phyloP scores from a whole-genome alignment of 2,329 filamentous ascomycete genomes.

The Daldinia sp. region DNA sequence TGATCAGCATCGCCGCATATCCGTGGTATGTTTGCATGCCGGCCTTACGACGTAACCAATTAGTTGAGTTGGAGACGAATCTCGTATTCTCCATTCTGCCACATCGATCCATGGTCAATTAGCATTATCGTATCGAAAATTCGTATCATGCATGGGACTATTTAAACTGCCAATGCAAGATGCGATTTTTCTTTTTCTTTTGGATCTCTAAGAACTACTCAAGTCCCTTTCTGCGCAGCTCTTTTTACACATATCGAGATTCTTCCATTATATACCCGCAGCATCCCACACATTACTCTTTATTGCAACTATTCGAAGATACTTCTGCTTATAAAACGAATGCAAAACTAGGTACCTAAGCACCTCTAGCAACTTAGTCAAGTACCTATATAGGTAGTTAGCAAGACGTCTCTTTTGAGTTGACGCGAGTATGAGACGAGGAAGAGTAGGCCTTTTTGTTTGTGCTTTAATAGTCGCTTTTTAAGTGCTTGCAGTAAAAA shows the following conservation, averaged over 20 bases:
- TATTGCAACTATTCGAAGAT: not conserved
- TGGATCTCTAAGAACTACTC: too few relatives aligned
- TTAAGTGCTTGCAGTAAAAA: slow-evolving; percentile 37
- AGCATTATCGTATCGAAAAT: not conserved
- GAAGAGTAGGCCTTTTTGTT: slow-evolving; percentile 6
- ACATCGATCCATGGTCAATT: not conserved
- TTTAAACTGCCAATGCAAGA: slow-evolving; percentile 11
- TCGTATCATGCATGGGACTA: not conserved
- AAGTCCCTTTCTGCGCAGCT: not conserved
- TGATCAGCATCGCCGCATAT: slow-evolving; percentile 31
- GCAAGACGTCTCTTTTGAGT: not conserved
- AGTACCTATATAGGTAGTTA: not conserved
- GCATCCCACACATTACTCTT: not conserved
- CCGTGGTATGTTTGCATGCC: slow-evolving; percentile 22
- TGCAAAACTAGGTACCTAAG: not conserved
- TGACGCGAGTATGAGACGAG: slow-evolving; percentile 6
- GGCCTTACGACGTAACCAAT: slow-evolving; percentile 28
- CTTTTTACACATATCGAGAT: not conserved
- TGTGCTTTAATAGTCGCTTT: not conserved
- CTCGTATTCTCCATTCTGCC: slow-evolving; percentile 29
- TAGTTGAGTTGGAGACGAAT: slow-evolving; percentile 13
- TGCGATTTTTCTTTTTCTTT: not conserved
- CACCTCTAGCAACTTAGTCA: not conserved
- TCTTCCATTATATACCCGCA: not conserved
- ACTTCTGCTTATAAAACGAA: not conserved